Conservation (phyloP, 768 basidiomycete species). For the Pleurotus salmoneostramineus region DNA sequence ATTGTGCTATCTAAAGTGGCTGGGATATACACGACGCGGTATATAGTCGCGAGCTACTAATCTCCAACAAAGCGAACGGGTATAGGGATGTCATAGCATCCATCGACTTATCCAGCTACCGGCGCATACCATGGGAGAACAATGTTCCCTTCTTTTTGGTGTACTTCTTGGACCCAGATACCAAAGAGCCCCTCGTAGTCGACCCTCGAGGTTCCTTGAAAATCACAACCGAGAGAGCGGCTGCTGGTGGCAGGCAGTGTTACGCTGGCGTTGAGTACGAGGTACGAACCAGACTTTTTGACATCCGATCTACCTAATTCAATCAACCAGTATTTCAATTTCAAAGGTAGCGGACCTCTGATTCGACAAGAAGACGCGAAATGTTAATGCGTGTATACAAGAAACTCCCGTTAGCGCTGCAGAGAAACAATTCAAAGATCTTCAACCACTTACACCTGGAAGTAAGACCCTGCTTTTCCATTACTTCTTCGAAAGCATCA, state of each 20-base stretch:
- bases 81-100: conserved; percentile 85
- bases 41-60: conserved; percentile 81
- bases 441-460: conserved; percentile 86
- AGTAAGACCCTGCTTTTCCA: conserved; percentile 49
- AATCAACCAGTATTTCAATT: conserved; percentile 72
- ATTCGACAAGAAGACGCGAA: no score
- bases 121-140: conserved; percentile 89
- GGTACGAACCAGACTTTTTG: conserved; percentile 36
- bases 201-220: conserved; percentile 86
- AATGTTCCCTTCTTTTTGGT: conserved; percentile 92
- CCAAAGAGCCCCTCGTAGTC: conserved; percentile 67
- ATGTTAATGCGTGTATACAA: conserved; percentile 20
- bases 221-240: conserved; percentile 48
- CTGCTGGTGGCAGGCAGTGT: conserved; percentile 51
- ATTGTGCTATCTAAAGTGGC: conserved; percentile 41
- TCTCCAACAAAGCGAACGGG: conserved; percentile 91
- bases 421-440: conserved; percentile 71
- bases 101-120: conserved; percentile 84
- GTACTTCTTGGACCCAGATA: conserved; percentile 86
- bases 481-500: background rate
- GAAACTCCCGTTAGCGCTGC: conserved; percentile 78
- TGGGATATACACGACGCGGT: conserved; percentile 92
- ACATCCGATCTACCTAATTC: conserved; percentile 9
- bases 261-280: conserved; percentile 94
- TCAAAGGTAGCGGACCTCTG: conserved; percentile 55